Evolutionary conservation across 2,329 filamentous ascomycete species (phyloP).

Genomic region (Aspergillus sergii): DNA sequence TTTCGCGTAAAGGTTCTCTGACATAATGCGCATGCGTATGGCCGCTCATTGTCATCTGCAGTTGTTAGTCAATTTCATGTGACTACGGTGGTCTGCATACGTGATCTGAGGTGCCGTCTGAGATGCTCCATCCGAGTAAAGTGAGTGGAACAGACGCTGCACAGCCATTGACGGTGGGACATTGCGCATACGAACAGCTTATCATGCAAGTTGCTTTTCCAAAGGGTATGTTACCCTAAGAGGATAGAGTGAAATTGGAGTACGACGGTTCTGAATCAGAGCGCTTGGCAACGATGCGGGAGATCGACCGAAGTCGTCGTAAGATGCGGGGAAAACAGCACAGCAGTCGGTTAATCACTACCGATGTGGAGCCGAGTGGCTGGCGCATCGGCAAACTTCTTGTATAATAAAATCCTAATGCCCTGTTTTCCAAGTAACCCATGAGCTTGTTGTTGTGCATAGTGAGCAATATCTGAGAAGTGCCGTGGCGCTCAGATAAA

Average conservation of each 20-base stretch:
- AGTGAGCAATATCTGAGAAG: not conserved
- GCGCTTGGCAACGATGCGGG: not conserved
- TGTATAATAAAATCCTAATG: not conserved
- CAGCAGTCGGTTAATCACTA: not conserved
- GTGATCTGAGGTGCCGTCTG: conserved; percentile 22
- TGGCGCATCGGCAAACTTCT: not conserved
- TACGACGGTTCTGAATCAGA: not conserved
- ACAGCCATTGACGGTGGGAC: conserved; percentile 14
- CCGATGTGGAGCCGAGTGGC: not conserved
- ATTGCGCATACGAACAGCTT: not conserved
- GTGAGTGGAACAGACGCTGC: conserved; percentile 16
- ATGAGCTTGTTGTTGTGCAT: too few species aligned
- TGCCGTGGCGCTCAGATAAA: not conserved
- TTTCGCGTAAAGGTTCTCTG: conserved; percentile 22
- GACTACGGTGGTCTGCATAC: conserved; percentile 12
- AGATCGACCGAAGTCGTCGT: not conserved
- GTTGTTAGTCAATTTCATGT: not conserved
- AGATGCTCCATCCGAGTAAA: conserved; percentile 28
- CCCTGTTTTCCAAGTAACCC: not conserved
- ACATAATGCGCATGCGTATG: conserved; percentile 21
- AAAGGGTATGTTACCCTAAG: not conserved
- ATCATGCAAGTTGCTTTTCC: not conserved
- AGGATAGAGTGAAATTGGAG: not conserved
- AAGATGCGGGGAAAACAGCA: not conserved
- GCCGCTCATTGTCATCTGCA: conserved; percentile 20